Base-by-base conservation (phyloP, 306 rosid genomes). In the Vigna reflexopilosa region DNA sequence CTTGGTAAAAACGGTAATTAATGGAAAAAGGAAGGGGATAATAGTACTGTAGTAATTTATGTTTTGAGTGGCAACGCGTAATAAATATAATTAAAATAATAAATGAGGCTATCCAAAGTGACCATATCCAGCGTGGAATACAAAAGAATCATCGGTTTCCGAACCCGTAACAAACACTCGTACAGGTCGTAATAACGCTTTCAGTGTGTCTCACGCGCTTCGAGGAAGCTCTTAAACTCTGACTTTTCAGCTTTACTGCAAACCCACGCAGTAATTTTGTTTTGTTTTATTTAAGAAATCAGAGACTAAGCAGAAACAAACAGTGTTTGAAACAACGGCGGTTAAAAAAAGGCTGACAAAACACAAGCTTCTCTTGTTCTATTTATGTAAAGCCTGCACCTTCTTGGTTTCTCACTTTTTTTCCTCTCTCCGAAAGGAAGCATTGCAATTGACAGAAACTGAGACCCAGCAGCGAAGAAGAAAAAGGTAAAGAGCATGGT, bases 161-260 rank as follows among this genome's bases (percentile, higher is more conserved):
- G 77, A 65, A 77, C 58, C 76, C 9, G 13, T 50, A 71, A 45
- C 50, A 45, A 44, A 45, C 15, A 45, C 15, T 45, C 3, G 44
- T 61, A 62, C 64, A 24, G 30, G 7, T 59, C 9, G 66, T 59
- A 59, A 59, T 28, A 77, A 30, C 14, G 11, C 7, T 56, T 73
- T 77, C 17, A 78, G 83, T 81, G 77, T 59, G 22, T 0, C 14
- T 62, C 59, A 84, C 83, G 85, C 83, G 83, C 85, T 67, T 77
- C 51, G 11, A 77, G 80, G 73, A 24, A 72, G 13, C 24, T 72
- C 40, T 8, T 44, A 72, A 71, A 62, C 63, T 84, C 73, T 72
- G 77, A 81, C 87, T 73, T 76, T 66, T 57, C 13, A 12, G 69
- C 26, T 77, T 77, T 71, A 70, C 32, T 72, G 69, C 58, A 45